These are phyloP conservation scores for Colletotrichum liaoningense DNA, from an alignment of 2,329 filamentous ascomycete species.

Conservation along the genomic window DNA sequence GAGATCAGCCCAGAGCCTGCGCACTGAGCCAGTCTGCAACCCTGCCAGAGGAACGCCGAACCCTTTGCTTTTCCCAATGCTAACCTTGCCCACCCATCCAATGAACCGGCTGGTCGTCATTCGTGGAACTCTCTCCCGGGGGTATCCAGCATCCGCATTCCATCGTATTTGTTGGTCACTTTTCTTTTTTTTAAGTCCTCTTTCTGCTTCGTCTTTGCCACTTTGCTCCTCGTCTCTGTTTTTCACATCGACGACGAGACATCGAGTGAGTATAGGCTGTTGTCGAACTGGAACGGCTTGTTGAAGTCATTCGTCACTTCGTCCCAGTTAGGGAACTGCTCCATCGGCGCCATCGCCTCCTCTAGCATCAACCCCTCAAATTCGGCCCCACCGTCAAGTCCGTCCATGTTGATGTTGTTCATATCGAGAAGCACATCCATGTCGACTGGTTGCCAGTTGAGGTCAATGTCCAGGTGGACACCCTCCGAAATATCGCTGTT, in stretches of 20 bases:
- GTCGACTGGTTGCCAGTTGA: constrained; percentile 63
- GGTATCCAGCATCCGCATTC: constrained; percentile 25
- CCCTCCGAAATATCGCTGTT: constrained; percentile 72
- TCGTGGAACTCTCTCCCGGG: constrained; percentile 17
- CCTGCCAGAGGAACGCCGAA: constrained; percentile 27
- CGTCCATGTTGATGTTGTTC: constrained; percentile 48
- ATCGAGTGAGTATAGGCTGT: constrained; percentile 49
- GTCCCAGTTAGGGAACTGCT: constrained; percentile 55
- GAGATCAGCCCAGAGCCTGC: constrained; percentile 2
- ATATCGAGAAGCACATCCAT: constrained; percentile 57
- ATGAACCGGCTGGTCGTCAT: constrained; percentile 30
- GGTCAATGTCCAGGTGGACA: constrained; percentile 63
- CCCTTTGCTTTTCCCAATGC: constrained; percentile 33
- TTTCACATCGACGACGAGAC: constrained; percentile 37
- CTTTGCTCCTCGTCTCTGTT: neutral
- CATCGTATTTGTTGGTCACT: neutral
- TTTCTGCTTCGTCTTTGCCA: neutral
- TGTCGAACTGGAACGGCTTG: constrained; percentile 66
- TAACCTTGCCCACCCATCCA: constrained; percentile 14
- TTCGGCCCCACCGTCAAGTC: constrained; percentile 38
- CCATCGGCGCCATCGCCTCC: constrained; percentile 28
- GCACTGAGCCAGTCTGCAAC: neutral
- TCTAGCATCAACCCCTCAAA: constrained; percentile 38
- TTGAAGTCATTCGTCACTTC: constrained; percentile 62
- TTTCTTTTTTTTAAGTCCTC: neutral